These are phyloP conservation scores for Graphium sp. DNA, from an alignment of 2,329 filamentous ascomycete species.

Conservation along the genomic window DNA sequence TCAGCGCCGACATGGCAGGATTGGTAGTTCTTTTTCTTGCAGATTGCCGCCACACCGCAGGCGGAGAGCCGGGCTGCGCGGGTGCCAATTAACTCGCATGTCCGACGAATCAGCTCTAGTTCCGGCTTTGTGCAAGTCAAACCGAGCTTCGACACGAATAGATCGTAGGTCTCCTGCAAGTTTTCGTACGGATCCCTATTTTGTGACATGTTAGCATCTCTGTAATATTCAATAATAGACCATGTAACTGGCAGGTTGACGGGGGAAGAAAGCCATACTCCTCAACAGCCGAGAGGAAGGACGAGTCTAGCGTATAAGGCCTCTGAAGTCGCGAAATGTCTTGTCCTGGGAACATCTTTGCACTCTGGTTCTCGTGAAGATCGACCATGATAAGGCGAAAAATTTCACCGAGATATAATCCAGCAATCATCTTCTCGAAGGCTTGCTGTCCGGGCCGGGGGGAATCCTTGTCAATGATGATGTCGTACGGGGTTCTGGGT, in stretches of 20 bases:
- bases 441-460: slow-evolving; percentile 86
- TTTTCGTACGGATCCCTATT: slow-evolving; percentile 83
- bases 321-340: slow-evolving; percentile 68
- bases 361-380: slow-evolving; percentile 60
- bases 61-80: slow-evolving; percentile 84
- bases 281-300: slow-evolving; percentile 85
- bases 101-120: slow-evolving; percentile 73
- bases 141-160: slow-evolving; percentile 61
- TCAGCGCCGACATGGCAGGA: slow-evolving; percentile 91
- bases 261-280: slow-evolving; percentile 42
- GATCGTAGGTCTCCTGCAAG: slow-evolving; percentile 70
- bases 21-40: slow-evolving; percentile 85
- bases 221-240: too few species aligned
- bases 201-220: not conserved
- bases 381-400: slow-evolving; percentile 80
- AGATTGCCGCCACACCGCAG: slow-evolving; percentile 90
- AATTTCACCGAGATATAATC: slow-evolving; percentile 85
- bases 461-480: slow-evolving; percentile 77
- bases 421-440: slow-evolving; percentile 97
- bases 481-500: slow-evolving; percentile 71
- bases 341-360: slow-evolving; percentile 68
- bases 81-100: slow-evolving; percentile 88
- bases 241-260: not conserved
- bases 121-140: slow-evolving; percentile 59
- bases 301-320: slow-evolving; percentile 79